These are phyloP conservation scores for Podospora australis DNA, from an alignment of 495 filamentous ascomycete species.

Conservation along the genomic window DNA sequence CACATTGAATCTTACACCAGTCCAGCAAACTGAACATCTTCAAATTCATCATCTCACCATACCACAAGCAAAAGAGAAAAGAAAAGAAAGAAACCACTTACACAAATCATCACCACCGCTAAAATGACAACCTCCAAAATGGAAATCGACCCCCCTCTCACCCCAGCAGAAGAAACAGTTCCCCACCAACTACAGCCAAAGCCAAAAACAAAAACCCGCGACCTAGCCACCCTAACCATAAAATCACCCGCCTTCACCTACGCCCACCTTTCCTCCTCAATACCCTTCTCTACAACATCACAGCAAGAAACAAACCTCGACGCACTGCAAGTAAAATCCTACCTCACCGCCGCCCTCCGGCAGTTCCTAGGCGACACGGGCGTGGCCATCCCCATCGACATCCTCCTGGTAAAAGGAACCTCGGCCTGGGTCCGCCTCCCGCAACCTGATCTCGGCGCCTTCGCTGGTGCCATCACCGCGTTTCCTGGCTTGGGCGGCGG, in stretches of 20 bases:
- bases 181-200: conserved; percentile 1
- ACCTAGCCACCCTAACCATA: conserved; percentile 33
- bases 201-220: conserved; percentile 24
- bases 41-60: background rate
- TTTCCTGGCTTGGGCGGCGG: conserved; percentile 50
- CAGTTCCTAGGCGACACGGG: conserved; percentile 76
- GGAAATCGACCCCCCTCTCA: conserved; percentile 12
- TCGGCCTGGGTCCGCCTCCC: conserved; percentile 73
- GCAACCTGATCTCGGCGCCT: conserved; percentile 52
- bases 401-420: conserved; percentile 56
- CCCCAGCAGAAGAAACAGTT: too few relatives aligned
- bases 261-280: conserved; percentile 32
- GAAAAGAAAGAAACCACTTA: background rate
- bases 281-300: conserved; percentile 6
- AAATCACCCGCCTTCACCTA: conserved; percentile 33
- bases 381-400: conserved; percentile 68
- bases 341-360: conserved; percentile 64
- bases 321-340: conserved; percentile 11
- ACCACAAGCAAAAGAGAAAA: background rate
- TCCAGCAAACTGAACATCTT: too few relatives aligned
- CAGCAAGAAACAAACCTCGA: background rate
- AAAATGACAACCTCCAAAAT: conserved; percentile 7
- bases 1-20: too few relatives aligned
- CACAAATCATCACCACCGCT: background rate
- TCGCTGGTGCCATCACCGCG: conserved; percentile 58